These are phyloP conservation scores for Nicotiana tomentosiformis DNA, from an alignment of 257 asterid species.

Conservation along the genomic window DNA sequence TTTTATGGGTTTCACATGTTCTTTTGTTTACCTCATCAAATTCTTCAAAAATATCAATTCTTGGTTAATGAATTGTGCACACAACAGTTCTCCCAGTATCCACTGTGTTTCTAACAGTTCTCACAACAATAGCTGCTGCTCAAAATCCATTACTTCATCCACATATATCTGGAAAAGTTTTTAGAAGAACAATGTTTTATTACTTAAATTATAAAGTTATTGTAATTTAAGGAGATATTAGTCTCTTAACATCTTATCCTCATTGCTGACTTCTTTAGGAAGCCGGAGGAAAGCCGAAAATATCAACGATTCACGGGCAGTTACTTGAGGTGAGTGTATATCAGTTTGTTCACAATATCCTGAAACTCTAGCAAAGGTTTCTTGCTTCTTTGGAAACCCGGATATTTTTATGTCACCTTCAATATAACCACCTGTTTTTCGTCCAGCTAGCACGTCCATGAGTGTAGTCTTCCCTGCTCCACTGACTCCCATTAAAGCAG, in stretches of 20 bases:
- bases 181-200: not conserved
- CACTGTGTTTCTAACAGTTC: too few species aligned
- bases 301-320: slow-evolving; percentile 51
- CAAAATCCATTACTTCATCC: slow-evolving; percentile 58
- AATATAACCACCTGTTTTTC: slow-evolving; percentile 63
- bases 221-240: not conserved
- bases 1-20: not conserved
- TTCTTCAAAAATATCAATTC: slow-evolving; percentile 68
- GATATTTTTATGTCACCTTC: slow-evolving; percentile 67
- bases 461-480: slow-evolving; percentile 75
- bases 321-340: slow-evolving; percentile 78
- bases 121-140: too few species aligned
- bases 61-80: slow-evolving; percentile 73
- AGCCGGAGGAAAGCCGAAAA: slow-evolving; percentile 67
- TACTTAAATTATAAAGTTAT: not conserved
- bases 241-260: slow-evolving; percentile 52
- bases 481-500: slow-evolving; percentile 74
- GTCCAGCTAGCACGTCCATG: slow-evolving; percentile 69
- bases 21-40: slow-evolving; percentile 50
- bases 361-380: slow-evolving; percentile 68
- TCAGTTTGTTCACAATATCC: slow-evolving; percentile 75
- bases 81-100: slow-evolving; percentile 42
- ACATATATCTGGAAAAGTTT: slow-evolving; percentile 41
- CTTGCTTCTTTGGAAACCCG: slow-evolving; percentile 66
- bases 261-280: slow-evolving; percentile 50